phyloP scores from a whole-genome alignment of 2,329 filamentous ascomycete species.

The Fragosphaeria purpurea region DNA sequence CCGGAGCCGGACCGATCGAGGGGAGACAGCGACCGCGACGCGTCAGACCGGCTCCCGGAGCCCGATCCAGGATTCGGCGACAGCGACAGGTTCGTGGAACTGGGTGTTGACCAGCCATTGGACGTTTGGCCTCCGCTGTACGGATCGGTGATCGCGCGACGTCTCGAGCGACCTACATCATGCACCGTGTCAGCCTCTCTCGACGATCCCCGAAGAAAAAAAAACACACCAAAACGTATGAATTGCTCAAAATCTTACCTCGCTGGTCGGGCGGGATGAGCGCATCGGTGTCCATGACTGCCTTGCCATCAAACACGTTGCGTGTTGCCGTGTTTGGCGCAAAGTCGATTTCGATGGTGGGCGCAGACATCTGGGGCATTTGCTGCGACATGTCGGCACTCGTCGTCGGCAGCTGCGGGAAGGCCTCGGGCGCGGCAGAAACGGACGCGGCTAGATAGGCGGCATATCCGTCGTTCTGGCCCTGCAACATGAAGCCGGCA shows the following conservation, averaged over 20 bases:
- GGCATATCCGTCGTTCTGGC: slow-evolving; percentile 29
- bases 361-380: slow-evolving; percentile 68
- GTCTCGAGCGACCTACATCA: slow-evolving; percentile 36
- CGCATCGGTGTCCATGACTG: slow-evolving; percentile 62
- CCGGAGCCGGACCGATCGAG: slow-evolving; percentile 43
- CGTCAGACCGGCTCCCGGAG: slow-evolving; percentile 30
- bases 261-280: slow-evolving; percentile 65
- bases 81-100: slow-evolving; percentile 24
- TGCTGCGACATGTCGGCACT: slow-evolving; percentile 54
- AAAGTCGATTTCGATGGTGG: slow-evolving; percentile 89
- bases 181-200: not conserved
- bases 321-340: slow-evolving; percentile 63
- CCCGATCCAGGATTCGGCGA: slow-evolving; percentile 41
- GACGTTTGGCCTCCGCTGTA: slow-evolving; percentile 39
- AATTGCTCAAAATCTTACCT: slow-evolving; percentile 32
- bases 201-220: not conserved
- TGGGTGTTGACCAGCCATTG: slow-evolving; percentile 28
- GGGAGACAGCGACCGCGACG: slow-evolving; percentile 49
- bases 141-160: slow-evolving; percentile 49
- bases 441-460: slow-evolving; percentile 34
- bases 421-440: slow-evolving; percentile 32
- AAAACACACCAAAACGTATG: no score
- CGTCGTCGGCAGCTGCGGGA: slow-evolving; percentile 40
- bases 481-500: slow-evolving; percentile 32
- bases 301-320: slow-evolving; percentile 55